Evolutionary conservation across 371 early-diverging fungal genomes (phyloP).

Genomic region (Coemansia sp.): DNA sequence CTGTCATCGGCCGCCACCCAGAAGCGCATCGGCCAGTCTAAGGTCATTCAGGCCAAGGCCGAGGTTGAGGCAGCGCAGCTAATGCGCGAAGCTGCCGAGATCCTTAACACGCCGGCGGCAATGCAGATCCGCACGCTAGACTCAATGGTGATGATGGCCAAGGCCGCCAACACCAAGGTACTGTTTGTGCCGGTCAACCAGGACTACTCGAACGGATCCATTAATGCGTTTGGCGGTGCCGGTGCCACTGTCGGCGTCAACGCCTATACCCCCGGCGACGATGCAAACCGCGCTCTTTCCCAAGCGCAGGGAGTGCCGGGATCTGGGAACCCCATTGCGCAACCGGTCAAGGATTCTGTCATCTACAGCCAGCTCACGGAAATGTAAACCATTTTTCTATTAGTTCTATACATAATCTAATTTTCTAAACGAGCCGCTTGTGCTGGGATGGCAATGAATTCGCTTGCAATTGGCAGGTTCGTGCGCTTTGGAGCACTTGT

Average conservation of each 20-base stretch:
- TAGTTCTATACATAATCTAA: background rate
- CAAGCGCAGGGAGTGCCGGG: background rate
- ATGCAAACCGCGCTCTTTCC: too few relatives aligned
- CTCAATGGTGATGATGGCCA: constrained; percentile 73
- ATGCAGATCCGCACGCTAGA: constrained; percentile 91
- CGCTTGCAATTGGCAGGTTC: too few relatives aligned
- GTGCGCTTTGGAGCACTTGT: too few relatives aligned
- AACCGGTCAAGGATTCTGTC: constrained; percentile 32
- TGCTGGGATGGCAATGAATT: too few relatives aligned
- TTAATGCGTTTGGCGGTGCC: constrained; percentile 47
- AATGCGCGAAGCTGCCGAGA: constrained; percentile 88
- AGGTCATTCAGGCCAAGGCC: constrained; percentile 87
- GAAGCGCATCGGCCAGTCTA: constrained; percentile 82
- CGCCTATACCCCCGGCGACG: background rate
- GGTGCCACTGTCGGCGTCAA: constrained; percentile 43
- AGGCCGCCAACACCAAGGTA: constrained; percentile 51
- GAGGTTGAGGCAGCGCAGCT: constrained; percentile 90
- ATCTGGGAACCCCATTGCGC: constrained; percentile 11
- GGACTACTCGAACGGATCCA: constrained; percentile 42
- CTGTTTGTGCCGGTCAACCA: constrained; percentile 52
- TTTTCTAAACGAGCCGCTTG: background rate
- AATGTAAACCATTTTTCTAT: constrained; percentile 16
- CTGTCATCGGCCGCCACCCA: constrained; percentile 91
- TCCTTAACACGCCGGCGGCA: constrained; percentile 69
- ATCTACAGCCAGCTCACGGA: constrained; percentile 27